Evolutionary conservation across 441 rosid species (phyloP).

Genomic region (Breynia disticha): DNA sequence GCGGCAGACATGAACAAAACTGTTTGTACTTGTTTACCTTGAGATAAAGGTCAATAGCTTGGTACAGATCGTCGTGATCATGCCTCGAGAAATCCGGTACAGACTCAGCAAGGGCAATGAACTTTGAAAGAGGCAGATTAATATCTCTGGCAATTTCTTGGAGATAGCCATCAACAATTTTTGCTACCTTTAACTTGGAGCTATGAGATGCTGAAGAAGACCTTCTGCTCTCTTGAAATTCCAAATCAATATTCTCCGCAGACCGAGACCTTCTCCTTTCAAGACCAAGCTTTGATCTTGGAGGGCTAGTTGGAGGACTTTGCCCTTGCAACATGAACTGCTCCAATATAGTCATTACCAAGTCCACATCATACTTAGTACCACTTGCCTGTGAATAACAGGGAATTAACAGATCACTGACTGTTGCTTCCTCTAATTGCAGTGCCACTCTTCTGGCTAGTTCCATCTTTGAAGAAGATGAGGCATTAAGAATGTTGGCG

Average conservation of each 20-base stretch:
- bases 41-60: constrained; percentile 81
- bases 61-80: constrained; percentile 84
- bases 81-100: constrained; percentile 61
- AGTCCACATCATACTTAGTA: constrained; percentile 51
- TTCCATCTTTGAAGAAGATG: constrained; percentile 64
- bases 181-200: constrained; percentile 57
- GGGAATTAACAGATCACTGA: constrained; percentile 60
- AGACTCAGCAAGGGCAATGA: constrained; percentile 68
- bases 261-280: constrained; percentile 87
- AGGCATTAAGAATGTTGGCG: constrained; percentile 60
- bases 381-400: constrained; percentile 39
- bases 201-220: constrained; percentile 87
- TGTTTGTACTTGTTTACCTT: constrained; percentile 39
- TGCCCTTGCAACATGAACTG: constrained; percentile 56
- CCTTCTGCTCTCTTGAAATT: constrained; percentile 72
- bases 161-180: constrained; percentile 73
- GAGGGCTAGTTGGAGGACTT: constrained; percentile 51
- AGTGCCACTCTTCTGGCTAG: constrained; percentile 59
- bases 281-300: constrained; percentile 48
- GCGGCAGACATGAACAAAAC: neutral
- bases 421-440: constrained; percentile 77
- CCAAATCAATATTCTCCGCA: constrained; percentile 67
- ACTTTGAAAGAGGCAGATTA: constrained; percentile 54
- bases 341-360: constrained; percentile 60
- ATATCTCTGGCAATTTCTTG: constrained; percentile 65